Conservation (phyloP, 1,284 basidiomycete genomes). For the Apiotrichum sp. region DNA sequence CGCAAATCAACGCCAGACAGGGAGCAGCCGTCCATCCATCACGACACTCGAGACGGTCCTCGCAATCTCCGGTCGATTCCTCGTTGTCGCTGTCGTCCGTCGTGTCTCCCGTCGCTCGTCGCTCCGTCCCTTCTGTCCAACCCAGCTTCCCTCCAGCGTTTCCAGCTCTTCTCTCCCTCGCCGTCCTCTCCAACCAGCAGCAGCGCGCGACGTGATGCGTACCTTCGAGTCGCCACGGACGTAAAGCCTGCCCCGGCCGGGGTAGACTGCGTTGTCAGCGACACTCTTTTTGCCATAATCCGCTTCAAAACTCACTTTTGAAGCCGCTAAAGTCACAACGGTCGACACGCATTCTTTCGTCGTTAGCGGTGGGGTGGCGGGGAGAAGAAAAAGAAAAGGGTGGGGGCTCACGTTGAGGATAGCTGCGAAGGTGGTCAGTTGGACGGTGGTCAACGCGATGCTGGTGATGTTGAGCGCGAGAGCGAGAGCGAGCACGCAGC, state of each 20-base stretch:
- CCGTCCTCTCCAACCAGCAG: no score
- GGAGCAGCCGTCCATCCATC: no score
- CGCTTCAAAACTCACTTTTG: conserved; percentile 47
- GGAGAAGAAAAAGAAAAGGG: background rate
- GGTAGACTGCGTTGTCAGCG: conserved; percentile 61
- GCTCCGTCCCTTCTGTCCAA: no score
- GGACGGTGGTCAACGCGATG: background rate
- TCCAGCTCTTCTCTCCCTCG: no score
- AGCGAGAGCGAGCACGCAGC: background rate
- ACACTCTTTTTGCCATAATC: no score
- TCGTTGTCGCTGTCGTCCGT: no score
- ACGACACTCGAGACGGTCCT: no score
- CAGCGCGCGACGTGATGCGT: background rate
- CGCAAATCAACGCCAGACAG: no score
- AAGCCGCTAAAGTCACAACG: conserved; percentile 92
- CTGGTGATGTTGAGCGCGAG: background rate
- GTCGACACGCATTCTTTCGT: conserved; percentile 74
- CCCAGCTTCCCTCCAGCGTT: no score
- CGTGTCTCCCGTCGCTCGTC: no score
- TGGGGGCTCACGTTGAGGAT: background rate
- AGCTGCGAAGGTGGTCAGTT: background rate
- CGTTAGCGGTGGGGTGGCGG: background rate
- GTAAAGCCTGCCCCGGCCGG: conserved; percentile 89
- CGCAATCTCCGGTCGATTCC: no score
- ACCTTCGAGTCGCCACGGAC: conserved; percentile 96